Percentiles rank a stretch among this genome's conserved stretches.
These are phyloP conservation scores for Mycena galopus DNA, from an alignment of 768 basidiomycete genomes.

Conservation along the genomic window DNA sequence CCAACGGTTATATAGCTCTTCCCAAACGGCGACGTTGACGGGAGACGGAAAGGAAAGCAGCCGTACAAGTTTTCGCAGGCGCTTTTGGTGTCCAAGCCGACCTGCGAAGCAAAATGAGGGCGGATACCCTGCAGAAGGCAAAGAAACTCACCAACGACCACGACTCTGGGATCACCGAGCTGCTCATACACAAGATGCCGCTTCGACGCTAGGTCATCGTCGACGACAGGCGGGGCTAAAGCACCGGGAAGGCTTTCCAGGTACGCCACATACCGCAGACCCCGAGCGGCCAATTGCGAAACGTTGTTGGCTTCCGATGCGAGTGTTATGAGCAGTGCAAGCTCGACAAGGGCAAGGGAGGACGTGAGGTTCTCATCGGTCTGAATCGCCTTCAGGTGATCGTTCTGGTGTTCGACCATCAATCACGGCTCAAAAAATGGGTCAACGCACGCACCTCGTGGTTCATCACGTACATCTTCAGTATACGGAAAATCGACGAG, in stretches of 20 bases:
- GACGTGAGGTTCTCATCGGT: slow-evolving; percentile 65
- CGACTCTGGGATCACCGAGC: slow-evolving; percentile 79
- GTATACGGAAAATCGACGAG: slow-evolving; percentile 68
- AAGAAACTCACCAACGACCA: slow-evolving; percentile 71
- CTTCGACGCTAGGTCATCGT: slow-evolving; percentile 74
- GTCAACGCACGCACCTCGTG: slow-evolving; percentile 55
- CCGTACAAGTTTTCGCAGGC: slow-evolving; percentile 79
- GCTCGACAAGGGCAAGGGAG: slow-evolving; percentile 77
- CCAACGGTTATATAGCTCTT: slow-evolving; percentile 87
- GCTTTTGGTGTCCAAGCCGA: slow-evolving; percentile 84
- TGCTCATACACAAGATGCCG: slow-evolving; percentile 84
- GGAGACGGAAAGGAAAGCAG: slow-evolving; percentile 72
- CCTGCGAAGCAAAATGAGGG: slow-evolving; percentile 56
- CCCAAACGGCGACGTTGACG: slow-evolving; percentile 84
- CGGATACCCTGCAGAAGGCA: background rate
- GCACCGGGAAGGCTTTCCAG: slow-evolving; percentile 74
- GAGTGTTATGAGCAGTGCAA: slow-evolving; percentile 78
- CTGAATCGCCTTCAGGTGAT: slow-evolving; percentile 65
- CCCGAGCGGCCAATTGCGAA: slow-evolving; percentile 76
- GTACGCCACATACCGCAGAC: slow-evolving; percentile 76
- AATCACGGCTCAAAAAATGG: background rate
- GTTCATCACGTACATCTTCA: slow-evolving; percentile 67
- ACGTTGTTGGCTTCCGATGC: slow-evolving; percentile 78
- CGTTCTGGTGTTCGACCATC: slow-evolving; percentile 44
- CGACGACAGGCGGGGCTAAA: slow-evolving; percentile 62